Evolutionary conservation across 768 basidiomycete genomes (phyloP).

Genomic region (Mrakia hoshinonis): DNA sequence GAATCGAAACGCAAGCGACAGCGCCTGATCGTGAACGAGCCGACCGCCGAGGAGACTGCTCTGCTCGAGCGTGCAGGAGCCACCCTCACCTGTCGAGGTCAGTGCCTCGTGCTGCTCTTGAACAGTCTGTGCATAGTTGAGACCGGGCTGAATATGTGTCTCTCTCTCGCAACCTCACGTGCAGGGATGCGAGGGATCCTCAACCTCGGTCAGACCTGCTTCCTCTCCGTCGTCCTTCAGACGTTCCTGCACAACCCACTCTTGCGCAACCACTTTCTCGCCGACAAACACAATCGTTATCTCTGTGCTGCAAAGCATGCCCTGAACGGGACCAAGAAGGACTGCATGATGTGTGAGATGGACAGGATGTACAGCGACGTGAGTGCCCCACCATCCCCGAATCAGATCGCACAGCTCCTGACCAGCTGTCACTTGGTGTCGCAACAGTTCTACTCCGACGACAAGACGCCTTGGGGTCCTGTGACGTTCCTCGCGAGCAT

Average conservation of each 20-base stretch:
- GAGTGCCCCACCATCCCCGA: constrained; percentile 29
- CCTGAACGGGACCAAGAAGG: constrained; percentile 43
- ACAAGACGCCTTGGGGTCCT: constrained; percentile 63
- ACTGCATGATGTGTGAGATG: constrained; percentile 87
- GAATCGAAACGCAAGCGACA: constrained; percentile 3
- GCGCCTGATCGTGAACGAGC: constrained; percentile 1
- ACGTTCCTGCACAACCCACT: constrained; percentile 82
- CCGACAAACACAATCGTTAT: constrained; percentile 71
- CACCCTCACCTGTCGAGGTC: constrained; percentile 66
- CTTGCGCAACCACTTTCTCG: constrained; percentile 76
- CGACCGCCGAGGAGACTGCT: constrained; percentile 3
- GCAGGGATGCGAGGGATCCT: constrained; percentile 25
- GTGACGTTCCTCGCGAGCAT: constrained; percentile 71
- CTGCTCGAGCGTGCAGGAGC: constrained; percentile 6
- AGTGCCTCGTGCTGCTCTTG: constrained; percentile 22
- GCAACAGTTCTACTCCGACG: constrained; percentile 46
- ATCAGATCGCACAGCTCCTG: not conserved
- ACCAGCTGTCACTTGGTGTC: not conserved
- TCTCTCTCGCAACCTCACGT: not conserved
- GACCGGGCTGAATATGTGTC: not conserved
- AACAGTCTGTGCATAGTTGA: not conserved
- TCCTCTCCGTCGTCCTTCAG: constrained; percentile 85
- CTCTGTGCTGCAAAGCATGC: constrained; percentile 30
- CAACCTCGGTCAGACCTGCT: constrained; percentile 70
- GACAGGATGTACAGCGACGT: constrained; percentile 51